A percentile compares a stretch with the other conserved stretches of the same genome.
Evolutionary conservation across 805 yeast genomes (phyloP).

Genomic region (Spathaspora arborariae): DNA sequence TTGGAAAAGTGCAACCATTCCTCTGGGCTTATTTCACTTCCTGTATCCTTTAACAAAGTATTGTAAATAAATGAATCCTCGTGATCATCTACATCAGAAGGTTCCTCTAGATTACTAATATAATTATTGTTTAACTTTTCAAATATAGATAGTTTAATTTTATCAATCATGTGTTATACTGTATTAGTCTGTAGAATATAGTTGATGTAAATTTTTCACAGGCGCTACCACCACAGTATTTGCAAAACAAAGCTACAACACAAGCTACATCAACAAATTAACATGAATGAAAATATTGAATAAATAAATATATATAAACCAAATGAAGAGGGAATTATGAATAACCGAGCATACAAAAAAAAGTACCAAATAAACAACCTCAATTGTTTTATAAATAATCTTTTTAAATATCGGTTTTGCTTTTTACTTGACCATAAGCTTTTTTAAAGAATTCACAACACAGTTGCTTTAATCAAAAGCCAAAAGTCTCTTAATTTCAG

Average conservation of each 20-base stretch:
- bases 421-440: background rate
- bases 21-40: background rate
- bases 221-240: background rate
- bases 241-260: background rate
- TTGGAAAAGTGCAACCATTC: conserved; percentile 44
- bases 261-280: background rate
- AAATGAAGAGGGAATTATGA: background rate
- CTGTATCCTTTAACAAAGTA: background rate
- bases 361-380: background rate
- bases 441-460: background rate
- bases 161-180: conserved; percentile 5
- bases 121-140: conserved; percentile 4
- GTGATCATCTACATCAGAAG: conserved; percentile 3
- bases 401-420: background rate
- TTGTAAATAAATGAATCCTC: conserved; percentile 4
- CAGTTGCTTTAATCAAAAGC: conserved; percentile 55
- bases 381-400: background rate
- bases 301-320: conserved; percentile 1
- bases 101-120: background rate
- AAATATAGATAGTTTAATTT: conserved; percentile 4
- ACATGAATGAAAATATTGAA: background rate
- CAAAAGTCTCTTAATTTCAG: conserved; percentile 91
- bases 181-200: no score
- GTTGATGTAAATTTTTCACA: no score
- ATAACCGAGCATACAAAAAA: background rate